Conservation (phyloP, 495 filamentous ascomycete species). For the Tuber indicum region DNA sequence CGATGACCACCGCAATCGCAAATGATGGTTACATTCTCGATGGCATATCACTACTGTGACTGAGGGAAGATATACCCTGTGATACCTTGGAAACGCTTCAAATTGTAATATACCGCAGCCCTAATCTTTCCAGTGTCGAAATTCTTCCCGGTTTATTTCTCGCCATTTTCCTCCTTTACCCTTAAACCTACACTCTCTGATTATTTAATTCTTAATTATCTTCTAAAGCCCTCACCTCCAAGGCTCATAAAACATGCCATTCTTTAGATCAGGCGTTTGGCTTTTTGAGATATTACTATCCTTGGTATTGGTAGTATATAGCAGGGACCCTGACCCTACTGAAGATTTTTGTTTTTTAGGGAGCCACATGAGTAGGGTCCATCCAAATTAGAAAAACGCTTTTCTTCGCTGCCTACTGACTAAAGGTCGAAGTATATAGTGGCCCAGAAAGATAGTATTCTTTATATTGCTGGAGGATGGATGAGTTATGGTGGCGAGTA, state of each 20-base stretch:
- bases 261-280: neutral
- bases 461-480: slow-evolving; percentile 11
- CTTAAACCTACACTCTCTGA: neutral
- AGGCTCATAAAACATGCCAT: neutral
- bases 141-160: neutral
- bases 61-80: no score
- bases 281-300: neutral
- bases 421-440: neutral
- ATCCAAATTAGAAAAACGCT: neutral
- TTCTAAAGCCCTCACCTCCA: neutral
- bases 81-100: no score
- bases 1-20: no score
- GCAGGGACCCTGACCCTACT: neutral
- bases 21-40: no score
- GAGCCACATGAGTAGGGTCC: neutral
- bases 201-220: neutral
- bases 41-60: no score
- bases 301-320: neutral
- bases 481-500: neutral
- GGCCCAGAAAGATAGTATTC: neutral
- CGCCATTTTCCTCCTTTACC: neutral
- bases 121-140: neutral
- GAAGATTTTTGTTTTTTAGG: neutral
- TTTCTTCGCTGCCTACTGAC: neutral
- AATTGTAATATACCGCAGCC: no score